A percentile compares a stretch with the other conserved stretches of the same genome.
phyloP scores from a whole-genome alignment of 345 rosid genomes.

The Bruguiera gymnorhiza region DNA sequence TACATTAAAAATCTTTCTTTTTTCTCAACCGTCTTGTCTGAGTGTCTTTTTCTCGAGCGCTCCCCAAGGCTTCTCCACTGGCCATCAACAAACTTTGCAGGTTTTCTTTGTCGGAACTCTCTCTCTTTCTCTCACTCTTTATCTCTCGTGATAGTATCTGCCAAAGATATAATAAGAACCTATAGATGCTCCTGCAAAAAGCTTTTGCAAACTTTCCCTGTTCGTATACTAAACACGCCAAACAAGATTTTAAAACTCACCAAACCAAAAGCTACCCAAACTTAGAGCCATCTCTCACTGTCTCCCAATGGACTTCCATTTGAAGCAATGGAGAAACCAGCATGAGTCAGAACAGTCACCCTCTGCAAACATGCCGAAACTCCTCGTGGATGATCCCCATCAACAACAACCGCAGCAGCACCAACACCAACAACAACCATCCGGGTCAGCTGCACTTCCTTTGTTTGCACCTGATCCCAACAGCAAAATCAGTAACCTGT shows the following conservation, averaged over 20 bases:
- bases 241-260: slow-evolving; percentile 17
- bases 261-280: slow-evolving; percentile 10
- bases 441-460: slow-evolving; percentile 58
- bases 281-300: slow-evolving; percentile 18
- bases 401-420: slow-evolving; percentile 19
- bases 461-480: slow-evolving; percentile 64
- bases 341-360: slow-evolving; percentile 61
- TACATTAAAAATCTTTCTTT: not conserved
- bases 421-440: slow-evolving; percentile 19
- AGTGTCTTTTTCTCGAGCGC: slow-evolving; percentile 52
- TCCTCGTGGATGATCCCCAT: slow-evolving; percentile 36
- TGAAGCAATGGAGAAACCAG: slow-evolving; percentile 89
- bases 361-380: slow-evolving; percentile 71
- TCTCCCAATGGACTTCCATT: slow-evolving; percentile 78
- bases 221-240: slow-evolving; percentile 24
- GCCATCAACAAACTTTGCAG: slow-evolving; percentile 55
- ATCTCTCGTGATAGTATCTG: slow-evolving; percentile 24
- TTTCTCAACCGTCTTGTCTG: slow-evolving; percentile 62
- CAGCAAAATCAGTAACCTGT: slow-evolving; percentile 46
- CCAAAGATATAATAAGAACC: slow-evolving; percentile 31
- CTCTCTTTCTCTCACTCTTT: slow-evolving; percentile 23
- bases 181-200: slow-evolving; percentile 21
- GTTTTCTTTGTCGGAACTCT: slow-evolving; percentile 48
- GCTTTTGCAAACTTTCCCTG: slow-evolving; percentile 39
- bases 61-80: slow-evolving; percentile 37